Conservation (phyloP, 2,329 filamentous ascomycete species). For the Aureobasidium sp. region DNA sequence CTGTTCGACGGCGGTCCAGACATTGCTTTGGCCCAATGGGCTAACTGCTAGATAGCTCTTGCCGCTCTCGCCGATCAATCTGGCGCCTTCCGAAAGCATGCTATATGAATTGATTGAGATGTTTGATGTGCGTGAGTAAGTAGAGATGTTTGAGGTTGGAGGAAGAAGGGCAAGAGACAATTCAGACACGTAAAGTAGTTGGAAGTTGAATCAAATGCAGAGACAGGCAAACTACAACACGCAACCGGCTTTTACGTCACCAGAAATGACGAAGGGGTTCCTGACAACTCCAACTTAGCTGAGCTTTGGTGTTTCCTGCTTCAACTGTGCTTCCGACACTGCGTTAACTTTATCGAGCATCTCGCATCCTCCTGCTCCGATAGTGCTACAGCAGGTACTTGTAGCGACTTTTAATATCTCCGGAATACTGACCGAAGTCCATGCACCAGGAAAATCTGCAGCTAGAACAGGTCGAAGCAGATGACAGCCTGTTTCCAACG, state of each 20-base stretch:
- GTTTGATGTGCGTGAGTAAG: neutral
- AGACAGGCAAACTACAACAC: slow-evolving; percentile 10
- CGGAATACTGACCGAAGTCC: neutral
- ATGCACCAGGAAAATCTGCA: neutral
- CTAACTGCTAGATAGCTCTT: slow-evolving; percentile 25
- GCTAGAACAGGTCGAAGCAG: slow-evolving; percentile 5
- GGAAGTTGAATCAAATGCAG: neutral
- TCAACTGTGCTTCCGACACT: neutral
- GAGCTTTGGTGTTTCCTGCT: slow-evolving; percentile 3
- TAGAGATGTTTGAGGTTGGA: neutral
- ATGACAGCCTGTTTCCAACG: slow-evolving; percentile 3
- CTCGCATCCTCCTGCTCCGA: neutral
- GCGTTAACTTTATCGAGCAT: neutral
- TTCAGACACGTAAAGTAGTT: slow-evolving; percentile 4
- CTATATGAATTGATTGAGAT: neutral
- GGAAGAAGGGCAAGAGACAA: neutral
- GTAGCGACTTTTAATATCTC: neutral
- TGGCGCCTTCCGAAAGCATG: slow-evolving; percentile 21
- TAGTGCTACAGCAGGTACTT: neutral
- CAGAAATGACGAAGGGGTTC: neutral
- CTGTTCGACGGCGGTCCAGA: slow-evolving; percentile 23
- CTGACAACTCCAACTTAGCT: slow-evolving; percentile 2
- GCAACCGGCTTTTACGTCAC: slow-evolving; percentile 5
- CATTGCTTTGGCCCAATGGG: slow-evolving; percentile 25
- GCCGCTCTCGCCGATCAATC: slow-evolving; percentile 22